Conservation (phyloP, 2,329 filamentous ascomycete species). For the Graphilbum sp. region DNA sequence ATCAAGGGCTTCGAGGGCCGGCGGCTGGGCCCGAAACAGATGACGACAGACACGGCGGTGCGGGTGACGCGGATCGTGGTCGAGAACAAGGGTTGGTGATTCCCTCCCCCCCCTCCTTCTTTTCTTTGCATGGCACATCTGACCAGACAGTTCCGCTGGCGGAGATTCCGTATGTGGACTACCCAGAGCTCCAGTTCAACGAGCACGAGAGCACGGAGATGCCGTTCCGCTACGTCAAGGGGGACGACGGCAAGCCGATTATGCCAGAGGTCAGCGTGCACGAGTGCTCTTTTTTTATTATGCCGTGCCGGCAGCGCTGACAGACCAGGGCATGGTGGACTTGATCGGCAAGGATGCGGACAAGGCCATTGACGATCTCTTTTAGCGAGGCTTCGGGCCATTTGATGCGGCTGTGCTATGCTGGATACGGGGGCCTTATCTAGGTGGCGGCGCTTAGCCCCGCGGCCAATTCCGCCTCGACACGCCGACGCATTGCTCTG, state of each 20-base stretch:
- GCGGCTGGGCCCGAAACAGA: conserved; percentile 79
- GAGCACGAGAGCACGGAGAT: conserved; percentile 91
- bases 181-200: conserved; percentile 78
- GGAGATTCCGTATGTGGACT: conserved; percentile 68
- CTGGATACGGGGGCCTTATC: too few species aligned
- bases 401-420: too few species aligned
- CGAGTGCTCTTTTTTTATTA: too few species aligned
- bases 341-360: conserved; percentile 88
- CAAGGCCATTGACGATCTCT: conserved; percentile 75
- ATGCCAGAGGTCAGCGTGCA: conserved; percentile 70
- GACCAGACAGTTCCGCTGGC: conserved; percentile 49
- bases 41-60: conserved; percentile 97
- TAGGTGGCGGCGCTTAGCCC: too few species aligned
- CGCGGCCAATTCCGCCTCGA: too few species aligned
- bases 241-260: conserved; percentile 57
- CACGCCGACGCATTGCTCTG: too few species aligned
- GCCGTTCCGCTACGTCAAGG: conserved; percentile 91
- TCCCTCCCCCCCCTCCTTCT: too few species aligned
- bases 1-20: conserved; percentile 85
- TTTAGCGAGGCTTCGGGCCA: conserved; percentile 26
- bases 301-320: conserved; percentile 10
- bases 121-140: too few species aligned
- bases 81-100: conserved; percentile 65
- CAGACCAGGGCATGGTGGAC: conserved; percentile 71
- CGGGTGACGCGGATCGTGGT: conserved; percentile 82